A percentile compares a stretch with the other conserved stretches of the same genome.
phyloP scores from a whole-genome alignment of 495 filamentous ascomycete genomes.

The Astrocystis sublimbata region DNA sequence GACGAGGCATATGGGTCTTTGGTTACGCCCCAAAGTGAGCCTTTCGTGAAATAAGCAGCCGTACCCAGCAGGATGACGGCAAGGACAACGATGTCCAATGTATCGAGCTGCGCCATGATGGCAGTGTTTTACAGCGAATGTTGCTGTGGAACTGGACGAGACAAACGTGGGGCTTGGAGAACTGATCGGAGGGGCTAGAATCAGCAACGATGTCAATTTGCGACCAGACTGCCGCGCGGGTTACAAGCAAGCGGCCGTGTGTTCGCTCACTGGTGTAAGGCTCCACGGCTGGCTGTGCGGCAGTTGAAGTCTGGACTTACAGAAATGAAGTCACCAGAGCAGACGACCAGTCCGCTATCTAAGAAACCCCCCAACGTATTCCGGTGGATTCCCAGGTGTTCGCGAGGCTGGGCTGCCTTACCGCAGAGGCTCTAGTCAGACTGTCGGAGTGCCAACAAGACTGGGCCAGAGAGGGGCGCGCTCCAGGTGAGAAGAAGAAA shows the following conservation, averaged over 20 bases:
- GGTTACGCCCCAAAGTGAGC: constrained; percentile 80
- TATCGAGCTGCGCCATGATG: constrained; percentile 93
- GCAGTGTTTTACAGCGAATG: not conserved
- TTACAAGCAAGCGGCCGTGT: not conserved
- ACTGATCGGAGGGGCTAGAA: not conserved
- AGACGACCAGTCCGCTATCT: not conserved
- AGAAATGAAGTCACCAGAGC: not conserved
- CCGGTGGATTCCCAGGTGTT: constrained; percentile 10
- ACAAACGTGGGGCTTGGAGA: not conserved
- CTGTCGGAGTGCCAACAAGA: not conserved
- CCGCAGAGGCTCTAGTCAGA: constrained; percentile 9
- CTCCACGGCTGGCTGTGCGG: not conserved
- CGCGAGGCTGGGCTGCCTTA: not conserved
- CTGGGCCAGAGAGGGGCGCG: not conserved
- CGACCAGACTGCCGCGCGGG: not conserved
- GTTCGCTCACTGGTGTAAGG: not conserved
- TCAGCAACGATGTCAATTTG: constrained; percentile 8
- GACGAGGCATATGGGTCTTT: constrained; percentile 86
- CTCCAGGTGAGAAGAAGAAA: constrained; percentile 16
- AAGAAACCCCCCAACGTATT: constrained; percentile 1
- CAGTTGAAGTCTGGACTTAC: not conserved
- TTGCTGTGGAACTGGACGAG: not conserved
- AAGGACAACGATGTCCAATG: constrained; percentile 90
- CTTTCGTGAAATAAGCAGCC: constrained; percentile 95
- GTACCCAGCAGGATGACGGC: constrained; percentile 80